Evolutionary conservation across 495 filamentous ascomycete species (phyloP).

Genomic region (Tuber borchii): DNA sequence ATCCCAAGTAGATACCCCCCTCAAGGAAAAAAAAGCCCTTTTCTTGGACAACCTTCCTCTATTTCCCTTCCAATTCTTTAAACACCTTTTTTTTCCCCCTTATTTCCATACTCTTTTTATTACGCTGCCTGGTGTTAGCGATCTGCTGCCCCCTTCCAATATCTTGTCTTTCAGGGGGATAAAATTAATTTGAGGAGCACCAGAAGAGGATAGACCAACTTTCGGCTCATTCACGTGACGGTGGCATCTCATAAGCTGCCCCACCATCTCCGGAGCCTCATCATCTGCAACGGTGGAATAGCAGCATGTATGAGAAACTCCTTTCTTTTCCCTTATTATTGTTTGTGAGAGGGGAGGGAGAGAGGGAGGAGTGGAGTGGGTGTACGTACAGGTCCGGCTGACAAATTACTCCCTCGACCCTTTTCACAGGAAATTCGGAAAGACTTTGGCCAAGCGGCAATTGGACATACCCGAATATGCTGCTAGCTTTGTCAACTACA

Average conservation of each 20-base stretch:
- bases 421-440: conserved; percentile 87
- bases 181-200: background rate
- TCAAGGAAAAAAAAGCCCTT: background rate
- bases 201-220: background rate
- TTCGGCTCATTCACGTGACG: conserved; percentile 25
- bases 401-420: background rate
- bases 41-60: background rate
- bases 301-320: conserved; percentile 32
- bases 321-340: background rate
- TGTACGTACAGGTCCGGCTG: background rate
- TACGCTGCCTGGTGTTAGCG: background rate
- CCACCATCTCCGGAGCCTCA: conserved; percentile 37
- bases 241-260: conserved; percentile 32
- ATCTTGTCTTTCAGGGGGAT: background rate
- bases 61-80: background rate
- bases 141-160: background rate
- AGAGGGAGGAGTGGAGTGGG: background rate
- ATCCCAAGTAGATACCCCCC: conserved; percentile 4
- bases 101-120: background rate
- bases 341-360: background rate
- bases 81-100: background rate
- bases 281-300: conserved; percentile 20
- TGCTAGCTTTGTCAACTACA: conserved; percentile 98
- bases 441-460: conserved; percentile 96
- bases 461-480: conserved; percentile 99